These are phyloP conservation scores for Fusarium coicis DNA, from an alignment of 2,329 filamentous ascomycete genomes.

Conservation along the genomic window DNA sequence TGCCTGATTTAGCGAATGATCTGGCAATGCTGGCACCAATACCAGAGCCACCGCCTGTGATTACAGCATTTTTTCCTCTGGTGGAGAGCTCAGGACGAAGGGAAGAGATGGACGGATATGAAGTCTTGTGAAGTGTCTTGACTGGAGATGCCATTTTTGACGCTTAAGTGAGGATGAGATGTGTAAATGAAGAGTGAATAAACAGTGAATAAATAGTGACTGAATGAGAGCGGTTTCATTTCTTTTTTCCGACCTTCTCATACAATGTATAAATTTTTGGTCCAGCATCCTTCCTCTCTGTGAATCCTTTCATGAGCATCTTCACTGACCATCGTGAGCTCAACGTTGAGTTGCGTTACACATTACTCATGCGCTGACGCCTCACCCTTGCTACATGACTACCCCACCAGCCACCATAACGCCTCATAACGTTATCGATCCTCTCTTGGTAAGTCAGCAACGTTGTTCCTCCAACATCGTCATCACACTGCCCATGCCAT, in stretches of 20 bases:
- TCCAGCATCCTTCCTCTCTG: neutral
- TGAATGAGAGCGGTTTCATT: neutral
- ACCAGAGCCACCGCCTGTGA: conserved; percentile 72
- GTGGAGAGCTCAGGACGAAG: conserved; percentile 50
- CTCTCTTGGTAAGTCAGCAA: conserved; percentile 8
- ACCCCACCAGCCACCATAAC: conserved; percentile 17
- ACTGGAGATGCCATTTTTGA: conserved; percentile 23
- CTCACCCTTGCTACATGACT: neutral
- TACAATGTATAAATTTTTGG: neutral
- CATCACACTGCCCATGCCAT: neutral
- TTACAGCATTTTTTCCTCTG: conserved; percentile 63
- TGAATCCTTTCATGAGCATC: neutral
- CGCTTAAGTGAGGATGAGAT: too few species aligned
- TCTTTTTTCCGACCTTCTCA: fast-evolving
- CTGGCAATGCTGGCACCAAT: conserved; percentile 72
- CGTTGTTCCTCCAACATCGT: conserved; percentile 17
- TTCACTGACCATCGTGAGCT: neutral
- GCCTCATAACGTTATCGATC: conserved; percentile 27
- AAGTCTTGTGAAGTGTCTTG: conserved; percentile 26
- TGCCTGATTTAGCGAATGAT: conserved; percentile 59
- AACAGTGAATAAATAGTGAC: neutral
- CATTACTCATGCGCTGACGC: neutral
- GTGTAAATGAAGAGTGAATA: neutral
- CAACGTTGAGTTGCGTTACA: conserved; percentile 25
- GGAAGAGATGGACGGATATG: conserved; percentile 49